Base-by-base conservation (phyloP, 2,329 filamentous ascomycete species). In the Clarireedia hainanense region DNA sequence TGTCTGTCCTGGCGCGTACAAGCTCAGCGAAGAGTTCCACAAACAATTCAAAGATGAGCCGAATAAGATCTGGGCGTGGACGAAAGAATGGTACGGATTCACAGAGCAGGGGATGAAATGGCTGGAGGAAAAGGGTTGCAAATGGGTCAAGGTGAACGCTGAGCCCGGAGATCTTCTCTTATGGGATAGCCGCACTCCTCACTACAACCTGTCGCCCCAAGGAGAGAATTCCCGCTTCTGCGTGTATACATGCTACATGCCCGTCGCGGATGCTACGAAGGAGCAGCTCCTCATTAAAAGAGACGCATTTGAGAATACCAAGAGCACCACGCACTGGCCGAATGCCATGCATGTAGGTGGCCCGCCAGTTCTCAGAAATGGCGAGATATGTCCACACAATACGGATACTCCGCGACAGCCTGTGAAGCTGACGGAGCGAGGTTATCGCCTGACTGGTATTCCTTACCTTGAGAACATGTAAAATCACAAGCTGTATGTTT, bases 201-300 rank as follows among this genome's bases (percentile, higher is more conserved):
- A 42, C 20, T 42, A 42, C 9, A 42, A 42, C 20, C n/a, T 42
- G 9, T 20, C 20, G 15, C 39, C 39, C 9, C n/a, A 42, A 67
- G 63, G 37, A 67, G 70, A 4, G 69, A 66, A 2, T 63, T 70
- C 68, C 30, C 65, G 71, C 1, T 69, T 71, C 6, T 67, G 66
- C 5, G 64, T 72, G 12, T 75, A 75, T 54, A 72, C 73, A 0
- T 73, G 68, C 47, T 73, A 67, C 52, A 68, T 69, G 54, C 71
- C 71, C 1, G 71, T 70, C 1, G 57, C 56, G 1, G 60, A 69
- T 40, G 71, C 69, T 4, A 65, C 54, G 0, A 58, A 54, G 15
- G 68, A 69, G 27, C 60, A 61, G 4, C 56, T 70, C 2, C 56
- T 53, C 27, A 47, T 48, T 17, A 69, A 70, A 60, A 55, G 37